Percentiles rank a stretch among this genome's conserved stretches.
Conservation (phyloP, 306 rosid species). For the Prinsepia uniflora region DNA sequence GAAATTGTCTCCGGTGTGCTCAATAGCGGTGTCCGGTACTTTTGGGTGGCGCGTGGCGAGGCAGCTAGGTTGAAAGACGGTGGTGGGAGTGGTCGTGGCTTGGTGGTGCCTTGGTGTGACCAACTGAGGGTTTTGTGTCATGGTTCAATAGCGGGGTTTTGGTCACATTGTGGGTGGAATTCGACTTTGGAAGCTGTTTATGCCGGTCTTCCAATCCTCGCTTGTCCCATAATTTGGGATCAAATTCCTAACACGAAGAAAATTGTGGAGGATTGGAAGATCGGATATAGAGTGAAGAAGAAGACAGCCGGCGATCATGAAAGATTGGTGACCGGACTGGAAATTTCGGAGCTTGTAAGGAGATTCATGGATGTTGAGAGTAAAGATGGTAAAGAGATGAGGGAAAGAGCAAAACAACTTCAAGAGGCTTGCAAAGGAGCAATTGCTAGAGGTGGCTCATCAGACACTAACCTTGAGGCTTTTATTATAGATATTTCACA, state of each 20-base stretch:
- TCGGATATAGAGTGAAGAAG: conserved; percentile 38
- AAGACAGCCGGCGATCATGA: not conserved
- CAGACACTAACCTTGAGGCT: conserved; percentile 22
- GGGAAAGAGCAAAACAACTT: conserved; percentile 24
- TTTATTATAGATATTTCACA: conserved; percentile 23
- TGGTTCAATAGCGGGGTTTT: conserved; percentile 43
- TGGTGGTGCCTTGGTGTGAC: conserved; percentile 49
- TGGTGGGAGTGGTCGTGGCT: conserved; percentile 26
- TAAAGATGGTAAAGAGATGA: conserved; percentile 11
- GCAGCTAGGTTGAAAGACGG: conserved; percentile 17
- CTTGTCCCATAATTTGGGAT: conserved; percentile 35
- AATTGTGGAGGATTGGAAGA: conserved; percentile 44
- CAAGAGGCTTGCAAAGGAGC: conserved; percentile 16
- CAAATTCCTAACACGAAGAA: conserved; percentile 38
- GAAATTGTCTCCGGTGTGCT: conserved; percentile 32
- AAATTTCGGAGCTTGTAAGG: conserved; percentile 24
- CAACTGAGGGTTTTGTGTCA: conserved; percentile 46
- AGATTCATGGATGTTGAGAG: conserved; percentile 33
- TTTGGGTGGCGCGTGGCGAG: conserved; percentile 32
- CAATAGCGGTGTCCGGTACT: conserved; percentile 24
- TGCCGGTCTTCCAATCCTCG: conserved; percentile 39
- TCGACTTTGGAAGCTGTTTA: conserved; percentile 40
- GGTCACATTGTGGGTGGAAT: conserved; percentile 60
- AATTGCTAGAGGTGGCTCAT: conserved; percentile 40
- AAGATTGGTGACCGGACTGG: conserved; percentile 25